Evolutionary conservation across 2,329 filamentous ascomycete species (phyloP).

Genomic region (Hypoxylon sp.): DNA sequence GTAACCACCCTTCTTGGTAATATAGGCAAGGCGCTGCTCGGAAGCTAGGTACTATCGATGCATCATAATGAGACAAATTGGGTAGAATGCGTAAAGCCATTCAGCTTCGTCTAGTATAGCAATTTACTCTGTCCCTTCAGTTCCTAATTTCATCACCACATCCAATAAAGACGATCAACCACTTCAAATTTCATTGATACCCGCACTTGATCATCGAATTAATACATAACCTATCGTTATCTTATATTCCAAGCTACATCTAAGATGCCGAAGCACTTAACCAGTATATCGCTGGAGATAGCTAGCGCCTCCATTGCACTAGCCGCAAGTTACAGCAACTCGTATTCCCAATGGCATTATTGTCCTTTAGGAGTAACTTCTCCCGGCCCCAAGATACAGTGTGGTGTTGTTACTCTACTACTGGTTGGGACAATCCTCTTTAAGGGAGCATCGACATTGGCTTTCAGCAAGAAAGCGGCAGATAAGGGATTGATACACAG

Average conservation of each 20-base stretch:
- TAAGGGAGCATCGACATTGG: conserved; percentile 1
- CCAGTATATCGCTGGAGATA: background rate
- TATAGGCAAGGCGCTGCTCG: too few species aligned
- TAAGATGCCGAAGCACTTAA: background rate
- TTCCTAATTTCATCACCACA: too few species aligned
- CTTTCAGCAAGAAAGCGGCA: conserved; percentile 12
- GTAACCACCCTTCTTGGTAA: background rate
- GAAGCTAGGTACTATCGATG: too few species aligned
- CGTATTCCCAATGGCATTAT: background rate
- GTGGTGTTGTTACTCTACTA: background rate
- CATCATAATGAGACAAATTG: too few species aligned
- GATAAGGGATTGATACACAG: background rate
- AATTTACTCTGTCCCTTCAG: too few species aligned
- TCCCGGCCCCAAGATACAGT: conserved; percentile 1
- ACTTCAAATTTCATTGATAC: too few species aligned
- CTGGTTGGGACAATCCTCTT: conserved; percentile 8
- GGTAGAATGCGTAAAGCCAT: too few species aligned
- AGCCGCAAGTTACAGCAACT: background rate
- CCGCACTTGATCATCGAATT: too few species aligned
- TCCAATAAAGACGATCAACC: too few species aligned
- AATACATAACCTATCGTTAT: too few species aligned
- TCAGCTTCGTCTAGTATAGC: too few species aligned
- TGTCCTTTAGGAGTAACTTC: background rate
- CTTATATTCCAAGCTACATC: too few species aligned
- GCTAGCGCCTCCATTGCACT: background rate